These are phyloP conservation scores for Ganoderma leucocontextum DNA, from an alignment of 1,284 basidiomycete species.

Conservation along the genomic window DNA sequence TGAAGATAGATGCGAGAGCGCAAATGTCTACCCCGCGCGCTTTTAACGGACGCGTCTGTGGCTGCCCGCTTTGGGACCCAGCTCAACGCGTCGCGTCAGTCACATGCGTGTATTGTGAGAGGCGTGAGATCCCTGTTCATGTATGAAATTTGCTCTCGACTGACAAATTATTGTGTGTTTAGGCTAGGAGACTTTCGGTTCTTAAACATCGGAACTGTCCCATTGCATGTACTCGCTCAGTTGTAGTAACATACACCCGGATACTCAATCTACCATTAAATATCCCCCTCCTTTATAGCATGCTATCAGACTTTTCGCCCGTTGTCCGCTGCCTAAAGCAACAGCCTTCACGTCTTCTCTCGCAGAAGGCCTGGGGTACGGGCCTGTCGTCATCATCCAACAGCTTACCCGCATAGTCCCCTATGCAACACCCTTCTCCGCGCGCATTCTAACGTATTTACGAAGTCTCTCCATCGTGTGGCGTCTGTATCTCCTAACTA, in stretches of 20 bases:
- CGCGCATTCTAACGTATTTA: too few relatives aligned
- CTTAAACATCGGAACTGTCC: background rate
- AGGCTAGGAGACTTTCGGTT: background rate
- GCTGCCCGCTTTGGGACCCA: background rate
- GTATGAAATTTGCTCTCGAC: background rate
- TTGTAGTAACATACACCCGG: too few relatives aligned
- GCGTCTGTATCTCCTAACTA: too few relatives aligned
- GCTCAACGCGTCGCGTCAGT: background rate
- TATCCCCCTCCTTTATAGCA: background rate
- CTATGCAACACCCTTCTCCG: too few relatives aligned
- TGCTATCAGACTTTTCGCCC: too few relatives aligned
- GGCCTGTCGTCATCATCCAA: too few relatives aligned
- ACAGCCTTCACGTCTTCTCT: too few relatives aligned
- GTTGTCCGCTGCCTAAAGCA: too few relatives aligned
- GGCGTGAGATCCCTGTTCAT: background rate
- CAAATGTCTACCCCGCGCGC: background rate
- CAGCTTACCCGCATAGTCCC: too few relatives aligned
- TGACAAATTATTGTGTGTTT: background rate
- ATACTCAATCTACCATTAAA: too few relatives aligned
- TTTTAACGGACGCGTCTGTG: conserved; percentile 3
- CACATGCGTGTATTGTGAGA: conserved; percentile 3
- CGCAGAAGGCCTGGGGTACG: too few relatives aligned
- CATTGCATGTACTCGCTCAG: background rate
- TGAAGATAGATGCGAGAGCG: background rate
- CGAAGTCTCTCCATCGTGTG: too few relatives aligned